A percentile compares a stretch with the other conserved stretches of the same genome.
Conservation (phyloP, 129 eudicot genomes). For the Tanacetum coccineum region DNA sequence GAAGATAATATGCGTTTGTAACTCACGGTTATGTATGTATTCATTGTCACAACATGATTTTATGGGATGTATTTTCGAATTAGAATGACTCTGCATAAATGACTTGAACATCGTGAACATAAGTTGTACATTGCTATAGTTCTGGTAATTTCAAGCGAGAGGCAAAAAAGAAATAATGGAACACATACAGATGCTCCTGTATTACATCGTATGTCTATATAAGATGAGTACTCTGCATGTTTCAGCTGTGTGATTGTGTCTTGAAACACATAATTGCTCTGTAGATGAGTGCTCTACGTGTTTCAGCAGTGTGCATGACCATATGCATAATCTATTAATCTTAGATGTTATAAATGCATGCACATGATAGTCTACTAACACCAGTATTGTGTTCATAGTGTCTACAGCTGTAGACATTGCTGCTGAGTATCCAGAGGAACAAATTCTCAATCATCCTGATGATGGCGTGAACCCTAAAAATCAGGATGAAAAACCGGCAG, state of each 20-base stretch:
- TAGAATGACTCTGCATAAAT: background rate
- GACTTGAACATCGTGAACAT: background rate
- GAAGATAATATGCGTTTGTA: background rate
- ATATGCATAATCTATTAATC: background rate
- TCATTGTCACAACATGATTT: background rate
- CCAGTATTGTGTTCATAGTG: background rate
- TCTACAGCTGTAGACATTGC: conserved; percentile 32
- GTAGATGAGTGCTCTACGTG: background rate
- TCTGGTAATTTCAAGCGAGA: background rate
- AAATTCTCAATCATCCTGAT: conserved; percentile 39
- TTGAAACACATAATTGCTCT: background rate
- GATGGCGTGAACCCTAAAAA: conserved; percentile 49
- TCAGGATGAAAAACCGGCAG: conserved; percentile 57
- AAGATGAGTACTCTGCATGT: no score
- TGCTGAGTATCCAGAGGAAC: conserved; percentile 45
- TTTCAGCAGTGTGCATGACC: background rate
- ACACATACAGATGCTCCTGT: background rate
- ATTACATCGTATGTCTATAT: background rate
- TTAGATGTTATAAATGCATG: background rate
- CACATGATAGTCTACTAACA: background rate
- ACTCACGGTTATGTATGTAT: background rate
- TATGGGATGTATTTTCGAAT: background rate
- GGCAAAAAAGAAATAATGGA: background rate
- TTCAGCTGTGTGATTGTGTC: background rate
- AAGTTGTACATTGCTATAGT: conserved; percentile 1